phyloP scores from a whole-genome alignment of 2,329 filamentous ascomycete species.

The Beauveria medogensis region DNA sequence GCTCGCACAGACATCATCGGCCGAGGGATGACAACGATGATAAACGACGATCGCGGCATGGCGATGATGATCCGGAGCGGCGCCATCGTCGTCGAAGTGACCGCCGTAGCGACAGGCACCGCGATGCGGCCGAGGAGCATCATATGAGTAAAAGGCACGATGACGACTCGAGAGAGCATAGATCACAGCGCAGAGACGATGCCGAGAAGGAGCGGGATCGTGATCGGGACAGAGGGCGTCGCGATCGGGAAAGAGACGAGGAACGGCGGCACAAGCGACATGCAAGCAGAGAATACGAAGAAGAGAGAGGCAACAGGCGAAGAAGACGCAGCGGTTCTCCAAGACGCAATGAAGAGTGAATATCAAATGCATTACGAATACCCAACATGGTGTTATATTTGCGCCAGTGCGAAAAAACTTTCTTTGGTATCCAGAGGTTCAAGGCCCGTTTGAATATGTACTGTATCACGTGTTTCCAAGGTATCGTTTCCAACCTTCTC shows the following conservation, averaged over 20 bases:
- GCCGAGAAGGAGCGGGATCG: slow-evolving; percentile 18
- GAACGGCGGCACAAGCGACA: slow-evolving; percentile 11
- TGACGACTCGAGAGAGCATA: slow-evolving; percentile 19
- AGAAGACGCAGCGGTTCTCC: slow-evolving; percentile 39
- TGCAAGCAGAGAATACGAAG: slow-evolving; percentile 7
- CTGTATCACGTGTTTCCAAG: slow-evolving; percentile 35
- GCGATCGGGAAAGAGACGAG: slow-evolving; percentile 16
- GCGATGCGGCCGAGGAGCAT: slow-evolving; percentile 22
- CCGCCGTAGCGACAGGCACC: slow-evolving; percentile 14
- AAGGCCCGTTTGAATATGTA: not conserved
- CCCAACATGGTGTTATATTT: slow-evolving; percentile 14
- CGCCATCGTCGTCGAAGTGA: slow-evolving; percentile 15
- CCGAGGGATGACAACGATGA: slow-evolving; percentile 25
- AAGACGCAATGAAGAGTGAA: slow-evolving; percentile 20
- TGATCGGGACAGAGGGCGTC: slow-evolving; percentile 17
- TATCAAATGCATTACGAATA: slow-evolving; percentile 14
- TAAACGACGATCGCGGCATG: slow-evolving; percentile 13
- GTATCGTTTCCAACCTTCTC: slow-evolving; percentile 80
- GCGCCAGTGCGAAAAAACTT: not conserved
- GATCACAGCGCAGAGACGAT: slow-evolving; percentile 1
- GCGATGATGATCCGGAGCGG: not conserved
- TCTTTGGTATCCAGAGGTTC: not conserved
- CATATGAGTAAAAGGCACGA: slow-evolving; percentile 21
- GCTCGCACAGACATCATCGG: slow-evolving; percentile 39
- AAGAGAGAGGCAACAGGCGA: slow-evolving; percentile 17